These are phyloP conservation scores for Sporothrix luriei DNA, from an alignment of 2,329 filamentous ascomycete genomes.

Conservation along the genomic window DNA sequence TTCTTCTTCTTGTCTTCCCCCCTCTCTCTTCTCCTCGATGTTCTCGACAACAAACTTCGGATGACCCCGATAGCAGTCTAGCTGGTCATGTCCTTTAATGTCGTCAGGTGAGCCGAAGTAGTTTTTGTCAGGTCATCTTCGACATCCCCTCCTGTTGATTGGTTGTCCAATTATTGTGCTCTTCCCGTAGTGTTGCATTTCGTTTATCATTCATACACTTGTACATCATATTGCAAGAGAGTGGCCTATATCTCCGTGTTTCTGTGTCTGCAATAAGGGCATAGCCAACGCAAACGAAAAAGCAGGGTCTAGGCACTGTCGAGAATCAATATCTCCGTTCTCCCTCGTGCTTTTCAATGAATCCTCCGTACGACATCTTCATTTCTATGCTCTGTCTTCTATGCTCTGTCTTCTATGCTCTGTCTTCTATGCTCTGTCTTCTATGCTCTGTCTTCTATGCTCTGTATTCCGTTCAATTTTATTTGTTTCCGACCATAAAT, in stretches of 20 bases:
- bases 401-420: neutral
- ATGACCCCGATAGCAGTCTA: constrained; percentile 1
- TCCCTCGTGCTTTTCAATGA: neutral
- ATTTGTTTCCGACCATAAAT: constrained; percentile 19
- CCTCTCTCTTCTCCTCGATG: neutral
- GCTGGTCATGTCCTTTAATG: neutral
- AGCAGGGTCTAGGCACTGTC: neutral
- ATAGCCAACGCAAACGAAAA: neutral
- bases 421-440: neutral
- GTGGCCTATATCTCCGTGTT: neutral
- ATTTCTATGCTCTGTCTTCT: neutral
- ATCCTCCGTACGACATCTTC: constrained; percentile 2
- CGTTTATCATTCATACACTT: neutral
- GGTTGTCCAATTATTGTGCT: neutral
- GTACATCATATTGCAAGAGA: constrained; percentile 9
- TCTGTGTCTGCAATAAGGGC: neutral
- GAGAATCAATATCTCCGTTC: neutral
- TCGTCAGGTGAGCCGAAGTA: neutral
- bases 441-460: neutral
- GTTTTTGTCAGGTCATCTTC: neutral
- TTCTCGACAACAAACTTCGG: neutral
- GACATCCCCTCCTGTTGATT: neutral
- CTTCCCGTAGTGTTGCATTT: neutral
- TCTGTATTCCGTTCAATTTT: neutral
- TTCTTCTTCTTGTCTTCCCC: neutral